Percentiles rank a stretch among this genome's conserved stretches.
These are phyloP conservation scores for Cercospora brassicicola DNA, from an alignment of 2,329 filamentous ascomycete species.

Conservation along the genomic window DNA sequence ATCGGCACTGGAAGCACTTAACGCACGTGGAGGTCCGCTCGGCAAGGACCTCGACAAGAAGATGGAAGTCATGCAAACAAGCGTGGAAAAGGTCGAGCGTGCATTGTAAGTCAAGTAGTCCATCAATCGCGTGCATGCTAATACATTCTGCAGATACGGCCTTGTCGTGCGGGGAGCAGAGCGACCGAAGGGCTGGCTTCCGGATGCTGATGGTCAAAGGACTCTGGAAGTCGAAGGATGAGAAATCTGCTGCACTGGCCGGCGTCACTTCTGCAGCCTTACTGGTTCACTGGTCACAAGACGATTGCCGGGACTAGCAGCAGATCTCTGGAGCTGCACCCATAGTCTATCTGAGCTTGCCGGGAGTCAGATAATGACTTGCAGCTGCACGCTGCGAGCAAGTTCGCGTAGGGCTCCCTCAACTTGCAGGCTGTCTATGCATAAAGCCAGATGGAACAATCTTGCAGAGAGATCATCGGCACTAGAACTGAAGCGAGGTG, in stretches of 20 bases:
- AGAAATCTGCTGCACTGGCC: constrained; percentile 1
- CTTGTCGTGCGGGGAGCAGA: constrained; percentile 84
- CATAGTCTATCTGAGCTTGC: not conserved
- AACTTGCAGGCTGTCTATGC: not conserved
- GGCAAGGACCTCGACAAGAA: constrained; percentile 71
- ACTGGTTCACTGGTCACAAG: not conserved
- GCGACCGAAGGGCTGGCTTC: constrained; percentile 87
- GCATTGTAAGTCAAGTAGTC: constrained; percentile 21
- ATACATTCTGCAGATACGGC: constrained; percentile 60
- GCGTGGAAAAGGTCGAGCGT: constrained; percentile 91
- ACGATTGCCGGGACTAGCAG: not conserved
- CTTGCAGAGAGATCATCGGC: not conserved
- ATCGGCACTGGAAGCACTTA: constrained; percentile 71
- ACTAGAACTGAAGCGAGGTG: not conserved
- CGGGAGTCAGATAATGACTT: not conserved
- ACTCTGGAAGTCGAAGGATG: constrained; percentile 45
- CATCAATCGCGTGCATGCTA: not conserved
- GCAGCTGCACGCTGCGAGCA: not conserved
- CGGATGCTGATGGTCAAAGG: constrained; percentile 58
- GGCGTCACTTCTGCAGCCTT: not conserved
- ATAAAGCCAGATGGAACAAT: not conserved
- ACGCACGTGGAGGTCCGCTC: constrained; percentile 58
- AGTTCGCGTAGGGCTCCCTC: not conserved
- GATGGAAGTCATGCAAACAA: constrained; percentile 79
- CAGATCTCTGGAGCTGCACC: not conserved